phyloP scores from a whole-genome alignment of 257 asterid genomes.

The Eucommia ulmoides region DNA sequence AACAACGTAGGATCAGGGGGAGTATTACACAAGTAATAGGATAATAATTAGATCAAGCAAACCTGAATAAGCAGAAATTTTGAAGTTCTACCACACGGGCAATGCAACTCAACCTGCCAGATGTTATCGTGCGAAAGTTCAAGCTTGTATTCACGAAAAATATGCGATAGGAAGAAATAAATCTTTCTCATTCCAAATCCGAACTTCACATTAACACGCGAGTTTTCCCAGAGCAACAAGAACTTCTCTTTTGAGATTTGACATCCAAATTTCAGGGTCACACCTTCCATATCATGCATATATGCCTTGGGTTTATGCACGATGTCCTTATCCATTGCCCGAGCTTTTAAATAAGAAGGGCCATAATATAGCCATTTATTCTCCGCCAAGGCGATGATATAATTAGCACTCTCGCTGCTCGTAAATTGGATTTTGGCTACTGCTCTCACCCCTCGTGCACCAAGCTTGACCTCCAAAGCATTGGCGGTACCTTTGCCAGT shows the following conservation, averaged over 20 bases:
- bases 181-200: constrained; percentile 53
- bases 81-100: constrained; percentile 13
- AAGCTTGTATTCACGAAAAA: constrained; percentile 39
- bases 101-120: constrained; percentile 57
- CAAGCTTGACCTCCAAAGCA: constrained; percentile 46
- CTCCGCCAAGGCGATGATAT: constrained; percentile 24
- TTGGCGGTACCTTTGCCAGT: constrained; percentile 35
- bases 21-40: too few relatives aligned
- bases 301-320: constrained; percentile 15
- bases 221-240: constrained; percentile 32
- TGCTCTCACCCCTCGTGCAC: constrained; percentile 33
- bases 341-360: constrained; percentile 41
- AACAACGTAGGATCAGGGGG: too few relatives aligned
- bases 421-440: constrained; percentile 64
- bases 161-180: constrained; percentile 20
- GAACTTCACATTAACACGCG: constrained; percentile 33
- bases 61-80: constrained; percentile 72
- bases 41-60: too few relatives aligned
- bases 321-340: constrained; percentile 26
- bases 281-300: constrained; percentile 26
- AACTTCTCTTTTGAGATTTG: constrained; percentile 39
- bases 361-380: constrained; percentile 27
- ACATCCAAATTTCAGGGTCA: constrained; percentile 50
- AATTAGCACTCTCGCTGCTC: constrained; percentile 13
- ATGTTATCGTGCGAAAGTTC: constrained; percentile 62